Evolutionary conservation across 2,329 filamentous ascomycete species (phyloP), one percentile per base, ranked within the genome.

Genomic region (Scopulariopsis brevicaulis): DNA sequence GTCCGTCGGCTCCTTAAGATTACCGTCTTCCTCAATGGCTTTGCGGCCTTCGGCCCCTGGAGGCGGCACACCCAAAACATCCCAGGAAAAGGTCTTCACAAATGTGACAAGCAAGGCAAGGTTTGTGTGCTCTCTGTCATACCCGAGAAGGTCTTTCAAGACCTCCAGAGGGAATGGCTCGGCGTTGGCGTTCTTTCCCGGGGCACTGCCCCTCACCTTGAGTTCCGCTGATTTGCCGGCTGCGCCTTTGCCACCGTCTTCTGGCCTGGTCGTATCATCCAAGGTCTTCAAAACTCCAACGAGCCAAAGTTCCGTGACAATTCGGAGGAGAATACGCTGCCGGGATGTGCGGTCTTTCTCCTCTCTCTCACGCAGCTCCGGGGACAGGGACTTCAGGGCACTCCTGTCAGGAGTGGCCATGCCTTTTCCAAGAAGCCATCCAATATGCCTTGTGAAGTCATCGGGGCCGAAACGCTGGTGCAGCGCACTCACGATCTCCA

Each of bases 81-180:
- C 95, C 92, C 93, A 99, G 62, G 88, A 87, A 66, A 97, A 99
- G 20, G 89, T 86, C 74, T 96, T 99, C 63, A 96, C 92, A 67
- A 99, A 99, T 15, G 96, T 81, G 56, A 97, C 94, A 6, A 96
- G 87, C 53, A 99, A 76, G 1, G 94, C 91, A 51, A 99, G 74
- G 67, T 97, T 99, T 58, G 84, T 77, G 67, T 97, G 94, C 64
- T 99, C 93, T 58, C 91, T 84, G 69, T 99, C 94, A 68, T 97
- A 87, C 8, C 92, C 91, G 18, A 99, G 80, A 63, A 99, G 81
- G 68, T 99, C 95, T 73, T 99, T 99, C 48, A 99, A 76, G n/a
- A 97, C 93, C 70, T 99, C 94, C 22, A 99, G 77, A 3, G 95
- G 95, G 64, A 99, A 97, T 0, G 94, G 94, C 62, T 99, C 94